Base-by-base conservation (phyloP, 306 rosid species). In the Lathyrus aphaca region DNA sequence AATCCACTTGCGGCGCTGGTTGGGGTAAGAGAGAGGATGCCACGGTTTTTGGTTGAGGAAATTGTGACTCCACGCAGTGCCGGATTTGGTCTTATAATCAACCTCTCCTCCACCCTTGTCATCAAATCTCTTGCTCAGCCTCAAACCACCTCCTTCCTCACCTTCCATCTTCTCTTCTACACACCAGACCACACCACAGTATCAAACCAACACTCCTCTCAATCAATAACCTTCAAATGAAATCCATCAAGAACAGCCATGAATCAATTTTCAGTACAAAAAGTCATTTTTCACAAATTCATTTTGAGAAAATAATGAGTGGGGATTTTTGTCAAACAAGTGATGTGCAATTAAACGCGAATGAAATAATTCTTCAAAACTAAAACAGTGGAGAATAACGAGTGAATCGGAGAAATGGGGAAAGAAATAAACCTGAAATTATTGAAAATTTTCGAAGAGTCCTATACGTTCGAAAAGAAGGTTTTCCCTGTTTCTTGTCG, bases 1-100 rank as follows among this genome's bases (percentile, higher is more conserved):
- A 74, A 94, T 94, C 98, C 98, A 94, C 81, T 88, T 94, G 72
- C 97, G 96, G 68, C 96, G 96, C 66, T 93, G 98, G 72, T 93
- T 93, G 21, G 98, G 98, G 82, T 93, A 93, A 43, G 98, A 93
- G 35, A 93, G 93, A 69, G 96, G 98, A 66, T 93, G 98, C 98
- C 98, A 93, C 35, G 97, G 97, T 88, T 93, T 93, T 84, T 93
- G 97, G 74, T 93, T 93, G 10, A 93, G 90, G 74, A 71, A 93
- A 0, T 91, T 86, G 65, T 93, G 98, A 82, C 98, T 93, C 97
- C 98, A 93, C 0, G 98, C 98, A 0, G 97, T 93, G 50, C 98
- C 98, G 0, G 97, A 75, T 78, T 93, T 90, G 55, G 70, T 79
- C 80, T 88, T 93, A 86, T 85, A 90, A 49, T 93, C 98, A 4